phyloP scores from a whole-genome alignment of 441 rosid genomes.

The Flueggea neowawraea region DNA sequence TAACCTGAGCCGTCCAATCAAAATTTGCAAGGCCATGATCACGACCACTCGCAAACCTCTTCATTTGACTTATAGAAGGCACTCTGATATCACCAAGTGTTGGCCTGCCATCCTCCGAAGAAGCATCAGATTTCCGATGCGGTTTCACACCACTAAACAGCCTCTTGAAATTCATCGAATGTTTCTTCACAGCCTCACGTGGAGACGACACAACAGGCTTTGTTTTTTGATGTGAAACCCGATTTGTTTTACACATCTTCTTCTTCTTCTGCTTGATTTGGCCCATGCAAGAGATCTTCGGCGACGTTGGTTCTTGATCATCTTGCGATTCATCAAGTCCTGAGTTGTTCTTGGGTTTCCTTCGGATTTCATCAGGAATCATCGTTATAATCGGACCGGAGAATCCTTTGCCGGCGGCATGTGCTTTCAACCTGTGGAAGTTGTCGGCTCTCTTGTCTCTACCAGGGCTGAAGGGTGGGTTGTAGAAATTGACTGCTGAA shows the following conservation, averaged over 20 bases:
- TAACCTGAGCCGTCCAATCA: conserved; percentile 71
- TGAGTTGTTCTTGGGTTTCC: conserved; percentile 31
- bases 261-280: conserved; percentile 74
- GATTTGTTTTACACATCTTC: conserved; percentile 15
- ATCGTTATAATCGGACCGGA: conserved; percentile 70
- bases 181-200: conserved; percentile 17
- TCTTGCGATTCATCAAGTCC: conserved; percentile 22
- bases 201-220: conserved; percentile 6
- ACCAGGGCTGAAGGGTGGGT: conserved; percentile 62
- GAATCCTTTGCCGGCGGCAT: conserved; percentile 28
- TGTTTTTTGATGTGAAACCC: conserved; percentile 10
- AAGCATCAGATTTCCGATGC: conserved; percentile 23
- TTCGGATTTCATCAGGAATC: conserved; percentile 61
- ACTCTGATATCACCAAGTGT: conserved; percentile 27
- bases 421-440: conserved; percentile 15
- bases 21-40: conserved; percentile 36
- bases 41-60: conserved; percentile 71
- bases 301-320: conserved; percentile 89
- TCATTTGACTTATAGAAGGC: conserved; percentile 74
- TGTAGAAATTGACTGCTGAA: conserved; percentile 46
- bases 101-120: conserved; percentile 2
- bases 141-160: conserved; percentile 25
- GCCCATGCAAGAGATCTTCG: conserved; percentile 91
- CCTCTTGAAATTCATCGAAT: conserved; percentile 28
- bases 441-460: conserved; percentile 40